Base-by-base conservation (phyloP, 352 stramenopile genomes). In the Phytophthora sojae region DNA sequence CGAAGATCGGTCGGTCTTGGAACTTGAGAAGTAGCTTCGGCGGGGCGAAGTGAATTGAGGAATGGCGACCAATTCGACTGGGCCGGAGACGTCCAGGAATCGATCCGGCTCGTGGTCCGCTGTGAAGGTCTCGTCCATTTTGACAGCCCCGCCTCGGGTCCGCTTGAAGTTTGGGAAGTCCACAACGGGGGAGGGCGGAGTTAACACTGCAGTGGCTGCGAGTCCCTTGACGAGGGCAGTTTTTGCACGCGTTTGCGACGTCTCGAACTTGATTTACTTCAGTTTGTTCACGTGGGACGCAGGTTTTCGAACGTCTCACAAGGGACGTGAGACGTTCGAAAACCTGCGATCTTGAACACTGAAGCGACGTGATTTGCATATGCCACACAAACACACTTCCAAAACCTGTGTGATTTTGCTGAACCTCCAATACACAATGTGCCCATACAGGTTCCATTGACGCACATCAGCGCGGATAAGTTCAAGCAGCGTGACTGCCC, bases 261-360 rank as follows among this genome's bases (percentile, higher is more conserved):
- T 50, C 37, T 61, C 51, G 61, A 68, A 68, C 61, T 68, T 68
- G 61, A 68, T 68, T 68, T 68, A 66, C 61, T 68, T 68, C 61
- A 68, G 61, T 2, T 58, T 59, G 51, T n/a, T n/a, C n/a, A n/a
- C n/a, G n/a, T n/a, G n/a, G n/a, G n/a, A n/a, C n/a, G n/a, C n/a
- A n/a, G n/a, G n/a, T n/a, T n/a, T n/a, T n/a, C n/a, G n/a, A n/a
- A n/a, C n/a, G n/a, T n/a, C 49, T 49, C 7, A 35, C 29, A 8
- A 30, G 6, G 57, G 42, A 50, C 42, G 17, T 57, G 58, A 51
- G 58, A 65, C 19, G 44, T 51, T 51, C 47, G 30, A 58, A 66
- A 58, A 37, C 59, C 59, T 66, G 30, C 30, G 3, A 66, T 37
- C 21, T 14, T 49, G 3, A 12, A 64, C 56, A 29, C 6, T 29